Evolutionary conservation across 495 filamentous ascomycete genomes (phyloP).

Genomic region (Neurospora hispaniola): DNA sequence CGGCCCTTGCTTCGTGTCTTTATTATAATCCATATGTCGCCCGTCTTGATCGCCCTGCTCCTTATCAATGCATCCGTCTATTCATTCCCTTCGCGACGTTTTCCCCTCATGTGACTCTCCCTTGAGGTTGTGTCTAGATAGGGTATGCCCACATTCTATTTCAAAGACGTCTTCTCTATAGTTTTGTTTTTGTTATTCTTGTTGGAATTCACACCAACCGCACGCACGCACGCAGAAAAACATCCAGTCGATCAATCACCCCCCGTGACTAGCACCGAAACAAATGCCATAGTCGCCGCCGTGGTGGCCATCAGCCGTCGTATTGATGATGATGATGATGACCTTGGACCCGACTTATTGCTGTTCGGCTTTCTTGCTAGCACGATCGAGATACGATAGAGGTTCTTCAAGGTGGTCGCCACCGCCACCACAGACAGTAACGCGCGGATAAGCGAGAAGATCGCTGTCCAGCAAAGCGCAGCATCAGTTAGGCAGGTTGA

Average conservation of each 20-base stretch:
- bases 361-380: background rate
- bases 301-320: background rate
- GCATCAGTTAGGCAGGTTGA: background rate
- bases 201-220: background rate
- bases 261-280: background rate
- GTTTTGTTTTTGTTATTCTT: no score
- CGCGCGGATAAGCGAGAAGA: background rate
- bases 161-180: background rate
- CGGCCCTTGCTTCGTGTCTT: no score
- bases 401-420: background rate
- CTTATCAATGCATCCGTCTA: background rate
- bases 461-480: background rate
- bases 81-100: background rate
- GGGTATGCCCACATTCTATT: background rate
- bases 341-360: background rate
- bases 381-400: background rate
- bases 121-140: background rate
- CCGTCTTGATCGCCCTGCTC: background rate
- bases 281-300: background rate
- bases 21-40: no score
- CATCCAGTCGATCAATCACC: background rate
- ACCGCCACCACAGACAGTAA: background rate
- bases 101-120: background rate
- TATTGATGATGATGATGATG: background rate
- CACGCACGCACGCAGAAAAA: background rate